Evolutionary conservation across 106 monocot species (phyloP).

Genomic region (Dendrobium chrysotoxum): DNA sequence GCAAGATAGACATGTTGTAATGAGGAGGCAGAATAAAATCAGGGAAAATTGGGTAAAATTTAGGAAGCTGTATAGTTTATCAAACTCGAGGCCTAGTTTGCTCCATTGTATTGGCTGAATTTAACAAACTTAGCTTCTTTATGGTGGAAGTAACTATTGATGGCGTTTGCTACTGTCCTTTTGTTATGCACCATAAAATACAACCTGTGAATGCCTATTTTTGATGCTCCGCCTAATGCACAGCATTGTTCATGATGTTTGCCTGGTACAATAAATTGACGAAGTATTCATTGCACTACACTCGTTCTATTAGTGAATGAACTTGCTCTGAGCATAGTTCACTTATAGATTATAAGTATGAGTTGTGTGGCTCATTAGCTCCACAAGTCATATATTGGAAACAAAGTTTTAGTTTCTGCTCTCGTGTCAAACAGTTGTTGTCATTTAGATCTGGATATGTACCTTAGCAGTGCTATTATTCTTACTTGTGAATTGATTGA

Average conservation of each 20-base stretch:
- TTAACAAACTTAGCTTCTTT: not conserved
- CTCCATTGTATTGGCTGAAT: constrained; percentile 1
- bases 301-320: not conserved
- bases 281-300: not conserved
- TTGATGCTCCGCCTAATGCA: not conserved
- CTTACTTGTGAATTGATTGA: not conserved
- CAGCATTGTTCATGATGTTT: not conserved
- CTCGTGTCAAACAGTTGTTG: not conserved
- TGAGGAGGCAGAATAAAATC: not conserved
- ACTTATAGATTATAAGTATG: not conserved
- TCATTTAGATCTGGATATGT: not conserved
- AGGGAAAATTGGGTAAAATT: not conserved
- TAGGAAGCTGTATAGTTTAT: not conserved
- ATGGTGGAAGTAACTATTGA: not conserved
- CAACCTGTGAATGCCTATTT: not conserved
- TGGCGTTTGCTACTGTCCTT: not conserved
- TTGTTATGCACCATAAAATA: not conserved
- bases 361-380: not conserved
- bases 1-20: not conserved
- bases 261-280: not conserved
- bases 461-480: not conserved
- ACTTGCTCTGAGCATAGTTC: not conserved
- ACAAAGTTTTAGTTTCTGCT: not conserved
- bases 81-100: not conserved
- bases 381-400: not conserved